Evolutionary conservation across 805 yeast species (phyloP), one percentile per base, ranked within the genome.

Genomic region (Ogataea trehaloabstinens): DNA sequence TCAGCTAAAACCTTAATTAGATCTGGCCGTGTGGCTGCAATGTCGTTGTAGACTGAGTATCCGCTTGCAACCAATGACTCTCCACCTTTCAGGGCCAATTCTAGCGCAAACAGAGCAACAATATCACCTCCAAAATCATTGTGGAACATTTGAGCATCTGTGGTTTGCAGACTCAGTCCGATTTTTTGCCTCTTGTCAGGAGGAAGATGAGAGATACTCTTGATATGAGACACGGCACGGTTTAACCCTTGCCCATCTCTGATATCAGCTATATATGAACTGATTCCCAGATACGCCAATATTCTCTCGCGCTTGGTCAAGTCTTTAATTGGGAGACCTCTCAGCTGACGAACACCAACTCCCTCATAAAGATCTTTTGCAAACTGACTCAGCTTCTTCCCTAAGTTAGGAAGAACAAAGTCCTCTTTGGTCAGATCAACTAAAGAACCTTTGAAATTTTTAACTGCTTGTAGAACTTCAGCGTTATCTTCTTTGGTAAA

Each of bases 131-230:
- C 33, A 16, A 30, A 30, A 30, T 30, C 33, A 30, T 30, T 30
- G 33, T 30, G 33, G 33, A 30, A 30, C 33, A 30, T 30, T 17
- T 30, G 33, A 13, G 33, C 33, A 30, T 30, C 33, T 30, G 33
- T 30, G 11, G 33, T 30, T 16, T 30, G 33, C 7, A 30, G 33
- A 30, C 33, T 30, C 33, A 30, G 19, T 17, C 33, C 33, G 20
- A 30, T 30, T 17, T 30, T 30, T 17, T 30, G 33, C 19, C 33
- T 30, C 33, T 30, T 30, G 11, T 30, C 33, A 16, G 33, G 33
- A 30, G 33, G 33, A 30, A 30, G 33, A 30, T 30, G 33, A 15
- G 33, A 30, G 17, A 30, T 30, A 17, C 33, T 30, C 12, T 30
- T 30, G 19, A 30, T 30, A 17, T 30, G 33, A 17, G 33, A 30